Conservation (phyloP, 2,329 filamentous ascomycete species). For the Periconia macrospinosa region DNA sequence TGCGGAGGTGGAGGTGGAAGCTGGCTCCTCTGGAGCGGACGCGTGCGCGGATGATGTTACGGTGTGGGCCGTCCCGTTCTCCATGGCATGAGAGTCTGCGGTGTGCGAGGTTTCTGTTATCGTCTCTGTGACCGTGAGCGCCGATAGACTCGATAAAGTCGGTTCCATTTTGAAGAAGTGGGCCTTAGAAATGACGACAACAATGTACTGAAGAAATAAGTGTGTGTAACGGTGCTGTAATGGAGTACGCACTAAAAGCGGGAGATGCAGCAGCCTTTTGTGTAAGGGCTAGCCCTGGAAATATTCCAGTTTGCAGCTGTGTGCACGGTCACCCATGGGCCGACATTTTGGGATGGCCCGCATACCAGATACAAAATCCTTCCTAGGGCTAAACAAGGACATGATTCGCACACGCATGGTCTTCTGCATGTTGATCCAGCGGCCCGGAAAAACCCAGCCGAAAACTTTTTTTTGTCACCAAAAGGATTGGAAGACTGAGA, state of each 20-base stretch:
- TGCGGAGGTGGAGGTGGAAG: neutral
- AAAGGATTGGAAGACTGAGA: neutral
- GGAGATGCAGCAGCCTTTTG: neutral
- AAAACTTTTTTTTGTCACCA: neutral
- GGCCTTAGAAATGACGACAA: neutral
- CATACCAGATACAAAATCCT: neutral
- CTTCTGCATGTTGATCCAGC: conserved; percentile 1
- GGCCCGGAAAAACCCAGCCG: neutral
- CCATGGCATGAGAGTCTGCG: neutral
- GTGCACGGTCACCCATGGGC: neutral
- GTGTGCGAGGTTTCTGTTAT: neutral
- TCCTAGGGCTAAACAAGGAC: neutral
- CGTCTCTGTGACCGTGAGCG: neutral
- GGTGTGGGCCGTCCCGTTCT: neutral
- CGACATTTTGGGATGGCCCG: neutral
- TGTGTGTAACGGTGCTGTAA: neutral
- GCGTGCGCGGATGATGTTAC: neutral
- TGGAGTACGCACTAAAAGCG: neutral
- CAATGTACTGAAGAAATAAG: neutral
- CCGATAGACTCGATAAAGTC: neutral
- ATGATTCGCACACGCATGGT: neutral
- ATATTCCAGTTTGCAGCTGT: neutral
- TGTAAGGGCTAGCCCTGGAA: neutral
- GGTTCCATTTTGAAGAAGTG: neutral
- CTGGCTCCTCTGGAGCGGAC: neutral